Base-by-base conservation (phyloP, 139 green algal species). In the Chlorella ohadii region DNA sequence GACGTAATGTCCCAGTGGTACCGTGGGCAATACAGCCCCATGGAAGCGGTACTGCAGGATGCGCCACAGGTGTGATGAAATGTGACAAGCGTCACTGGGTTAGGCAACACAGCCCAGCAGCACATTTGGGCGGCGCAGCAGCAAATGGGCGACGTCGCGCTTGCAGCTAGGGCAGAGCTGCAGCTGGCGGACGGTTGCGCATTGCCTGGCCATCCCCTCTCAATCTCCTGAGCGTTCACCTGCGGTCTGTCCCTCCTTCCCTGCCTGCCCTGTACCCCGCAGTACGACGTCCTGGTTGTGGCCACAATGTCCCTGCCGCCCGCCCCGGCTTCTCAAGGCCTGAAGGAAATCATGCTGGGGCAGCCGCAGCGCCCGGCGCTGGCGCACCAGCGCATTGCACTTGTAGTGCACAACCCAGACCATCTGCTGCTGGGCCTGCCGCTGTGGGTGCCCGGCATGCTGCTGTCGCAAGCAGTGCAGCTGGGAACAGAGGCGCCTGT, bases 321-420 rank as follows among this genome's bases (percentile, higher is more conserved):
- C 2, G 51, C 51, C 11, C 51, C 51, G 2, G 17, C 33, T 16
- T 7, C 11, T 9, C 4, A n/a, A 47, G 27, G 16, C 20, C 31
- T 41, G 33, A 51, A 9, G 55, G 41, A 81, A 47, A 31, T 41
- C 28, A 4, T n/a, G 55, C 74, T 70, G 74, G 28, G 51, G 74
- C 74, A 55, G 74, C 47, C 1, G 74, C 28, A 34, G 55, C 51
- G 36, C 28, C 44, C 31, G 2, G n/a, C 44, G 31, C 31, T 33
- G 47, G n/a, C 73, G 11, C 73, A 51, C 51, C 73, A 79, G 51
- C 73, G 73, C 12, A 20, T 64, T 31, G 47, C 66, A 51, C 73
- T 79, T 31, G 73, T 66, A 3, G 25, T 36, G 2, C 73, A 79
- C 73, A 79, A 79, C 51, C 73, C 73, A 6, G 51, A 67, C 73